Base-by-base conservation (phyloP, 768 basidiomycete genomes). In the Sporobolomyces roseus region DNA sequence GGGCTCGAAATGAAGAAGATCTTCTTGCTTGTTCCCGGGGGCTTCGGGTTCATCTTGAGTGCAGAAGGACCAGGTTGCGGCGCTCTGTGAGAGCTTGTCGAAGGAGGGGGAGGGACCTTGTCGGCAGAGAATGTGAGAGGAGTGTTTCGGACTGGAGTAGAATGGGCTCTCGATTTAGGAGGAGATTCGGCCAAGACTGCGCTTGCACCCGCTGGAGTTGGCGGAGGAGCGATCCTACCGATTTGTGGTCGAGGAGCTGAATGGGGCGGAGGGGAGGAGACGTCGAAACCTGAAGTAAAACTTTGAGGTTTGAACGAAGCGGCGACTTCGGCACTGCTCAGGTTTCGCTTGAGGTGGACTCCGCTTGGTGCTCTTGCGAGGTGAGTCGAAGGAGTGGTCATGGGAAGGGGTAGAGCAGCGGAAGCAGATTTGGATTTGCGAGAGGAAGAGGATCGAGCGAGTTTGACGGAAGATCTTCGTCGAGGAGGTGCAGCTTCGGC, bases 1-100 rank as follows among this genome's bases (percentile, higher is more conserved):
- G 74, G 74, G 8, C 66, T 65, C 65, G 73, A 73, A 50, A 75
- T 75, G 73, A 75, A 75, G 48, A 75, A 75, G 59, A 75, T 72
- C 64, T 74, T 75, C 52, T 66, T 73, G 36, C 50, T 49, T 49
- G 46, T 35, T 43, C 62, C 63, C 10, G 65, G 49, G 9, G 36
- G 41, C 52, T 66, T 64, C 21, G 38, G 58, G 1, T 32, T 25
- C 61, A 53, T 30, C 41, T 53, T 53, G 36, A 43, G 51, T 25
- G 59, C 36, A 14, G 48, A 46, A 27, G 68, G 58, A 29, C 27
- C 43, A 1, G 52, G 56, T 33, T 61, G 52, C 9, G 59, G 30
- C 13, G 52, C 53, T 0, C n/a, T 1, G 3, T 38, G 19, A 41
- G 45, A 46, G 41, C 41, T 3, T 9, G 33, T 27, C 2, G 67